Base-by-base conservation (phyloP, 108 stramenopile genomes). In the Cyclotella choctawhatcheeana region DNA sequence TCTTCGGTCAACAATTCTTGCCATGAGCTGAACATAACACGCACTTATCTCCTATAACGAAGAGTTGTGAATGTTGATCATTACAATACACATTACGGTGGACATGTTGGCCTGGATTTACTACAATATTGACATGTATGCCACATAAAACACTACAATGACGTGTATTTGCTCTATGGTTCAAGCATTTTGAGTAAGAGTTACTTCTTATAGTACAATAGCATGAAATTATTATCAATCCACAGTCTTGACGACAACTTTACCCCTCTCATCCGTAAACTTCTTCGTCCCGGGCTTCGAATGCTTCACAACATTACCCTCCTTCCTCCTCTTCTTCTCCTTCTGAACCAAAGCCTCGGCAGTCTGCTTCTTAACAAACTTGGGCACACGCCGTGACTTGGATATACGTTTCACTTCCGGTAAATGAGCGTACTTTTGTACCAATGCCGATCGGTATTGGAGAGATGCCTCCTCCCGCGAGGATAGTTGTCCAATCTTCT, bases 331-430 rank as follows among this genome's bases (percentile, higher is more conserved):
- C 43, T 79, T 86, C 71, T 94, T 97, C 69, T 97, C 91, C 79
- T 90, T 88, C 83, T 96, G 95, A 60, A 97, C 92, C 58, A 84
- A 82, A 26, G 83, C 84, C 60, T 84, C 73, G 24, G 80, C 77
- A 20, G 92, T 89, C 80, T 95, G 90, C 73, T 99, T 99, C 77
- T 92, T 90, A 77, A 99, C 85, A 40, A 91, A 76, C 72, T 95
- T 97, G 40, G 99, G 99, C 58, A 96, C 71, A 61, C 96, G 89
- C 43, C 96, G 77, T 22, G 91, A 66, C 63, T 89, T 90, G 54
- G 83, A 60, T 66, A 99, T 99, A 44, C 88, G 85, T 45, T 88
- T 84, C 29, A 99, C 90, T 58, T 97, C 97, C 12, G 98, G 98
- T 81, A 99, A 83, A 82, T 94, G 91, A 48, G 86, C 74, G 83